A percentile compares a stretch with the other conserved stretches of the same genome.
phyloP scores from a whole-genome alignment of 495 filamentous ascomycete genomes.

The Lophium mytilinum region DNA sequence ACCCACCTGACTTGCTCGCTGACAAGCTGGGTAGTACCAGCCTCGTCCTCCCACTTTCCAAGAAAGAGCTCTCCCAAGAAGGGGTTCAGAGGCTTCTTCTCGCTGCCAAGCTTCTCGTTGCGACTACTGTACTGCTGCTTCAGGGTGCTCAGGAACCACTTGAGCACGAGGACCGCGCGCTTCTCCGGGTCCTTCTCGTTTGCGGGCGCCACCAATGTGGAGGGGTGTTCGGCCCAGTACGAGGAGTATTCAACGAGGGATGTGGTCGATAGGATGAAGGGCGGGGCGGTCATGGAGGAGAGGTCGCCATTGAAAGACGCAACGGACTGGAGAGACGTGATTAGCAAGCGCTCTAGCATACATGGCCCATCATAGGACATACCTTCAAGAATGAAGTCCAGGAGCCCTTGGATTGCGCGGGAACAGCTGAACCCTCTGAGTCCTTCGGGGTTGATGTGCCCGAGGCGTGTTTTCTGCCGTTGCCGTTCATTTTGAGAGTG shows the following conservation, averaged over 20 bases:
- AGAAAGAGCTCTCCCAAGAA: constrained; percentile 77
- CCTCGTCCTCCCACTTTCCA: constrained; percentile 74
- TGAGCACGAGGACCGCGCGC: constrained; percentile 78
- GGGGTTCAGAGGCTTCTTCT: constrained; percentile 90
- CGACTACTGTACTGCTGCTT: constrained; percentile 90
- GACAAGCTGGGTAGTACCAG: constrained; percentile 53
- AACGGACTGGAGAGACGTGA: constrained; percentile 52
- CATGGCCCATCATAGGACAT: background rate
- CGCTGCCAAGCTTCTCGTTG: constrained; percentile 69
- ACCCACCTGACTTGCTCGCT: constrained; percentile 74
- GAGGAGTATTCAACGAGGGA: constrained; percentile 91
- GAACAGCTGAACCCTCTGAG: constrained; percentile 30
- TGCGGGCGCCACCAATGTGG: constrained; percentile 77
- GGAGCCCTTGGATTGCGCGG: constrained; percentile 27
- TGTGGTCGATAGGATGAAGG: constrained; percentile 89
- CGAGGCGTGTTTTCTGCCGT: too few relatives aligned
- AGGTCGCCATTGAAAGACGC: constrained; percentile 96
- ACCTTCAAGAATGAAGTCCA: constrained; percentile 37
- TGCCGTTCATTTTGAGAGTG: too few relatives aligned
- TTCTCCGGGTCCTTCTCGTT: constrained; percentile 73
- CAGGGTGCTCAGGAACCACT: constrained; percentile 94
- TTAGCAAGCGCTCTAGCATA: background rate
- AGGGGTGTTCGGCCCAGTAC: constrained; percentile 94
- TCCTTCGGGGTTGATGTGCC: constrained; percentile 9
- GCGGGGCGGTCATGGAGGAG: constrained; percentile 84